Conservation (phyloP, 2,329 filamentous ascomycete species). For the Fusarium scirpi region DNA sequence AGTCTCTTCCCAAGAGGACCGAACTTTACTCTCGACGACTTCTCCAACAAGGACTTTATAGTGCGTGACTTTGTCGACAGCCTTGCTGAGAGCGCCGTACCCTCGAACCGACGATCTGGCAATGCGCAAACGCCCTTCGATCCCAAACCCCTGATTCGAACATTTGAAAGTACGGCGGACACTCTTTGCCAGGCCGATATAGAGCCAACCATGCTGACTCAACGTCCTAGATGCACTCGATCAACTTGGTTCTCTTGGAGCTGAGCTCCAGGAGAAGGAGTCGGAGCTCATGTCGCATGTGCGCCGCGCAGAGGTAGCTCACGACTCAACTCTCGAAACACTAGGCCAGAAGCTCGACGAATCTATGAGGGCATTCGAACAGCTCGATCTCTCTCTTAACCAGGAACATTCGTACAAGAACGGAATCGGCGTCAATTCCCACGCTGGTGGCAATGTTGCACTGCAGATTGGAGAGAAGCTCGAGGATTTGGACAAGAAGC, state of each 20-base stretch:
- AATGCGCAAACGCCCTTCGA: constrained; percentile 79
- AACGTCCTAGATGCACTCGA: constrained; percentile 67
- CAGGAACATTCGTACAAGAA: constrained; percentile 59
- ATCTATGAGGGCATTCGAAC: constrained; percentile 92
- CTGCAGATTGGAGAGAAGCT: constrained; percentile 94
- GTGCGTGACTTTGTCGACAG: constrained; percentile 97
- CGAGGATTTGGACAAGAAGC: constrained; percentile 93
- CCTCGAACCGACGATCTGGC: constrained; percentile 82
- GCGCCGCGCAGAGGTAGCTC: constrained; percentile 89
- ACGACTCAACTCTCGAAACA: constrained; percentile 90
- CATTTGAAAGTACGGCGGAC: constrained; percentile 78
- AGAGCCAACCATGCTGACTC: constrained; percentile 24
- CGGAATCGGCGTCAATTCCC: constrained; percentile 53
- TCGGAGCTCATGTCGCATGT: constrained; percentile 92
- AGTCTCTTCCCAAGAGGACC: constrained; percentile 82
- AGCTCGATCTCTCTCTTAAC: constrained; percentile 85
- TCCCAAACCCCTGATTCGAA: constrained; percentile 94
- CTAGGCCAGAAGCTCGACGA: constrained; percentile 90
- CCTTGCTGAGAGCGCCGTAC: constrained; percentile 85
- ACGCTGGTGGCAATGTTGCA: constrained; percentile 84
- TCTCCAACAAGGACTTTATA: constrained; percentile 92
- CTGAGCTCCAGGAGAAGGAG: constrained; percentile 89
- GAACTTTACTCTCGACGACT: constrained; percentile 88
- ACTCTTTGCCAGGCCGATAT: not conserved
- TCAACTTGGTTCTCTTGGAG: constrained; percentile 76